Evolutionary conservation across 2,329 filamentous ascomycete species (phyloP), one percentile per base, ranked within the genome.

Genomic region (Monilinia aucupariae): DNA sequence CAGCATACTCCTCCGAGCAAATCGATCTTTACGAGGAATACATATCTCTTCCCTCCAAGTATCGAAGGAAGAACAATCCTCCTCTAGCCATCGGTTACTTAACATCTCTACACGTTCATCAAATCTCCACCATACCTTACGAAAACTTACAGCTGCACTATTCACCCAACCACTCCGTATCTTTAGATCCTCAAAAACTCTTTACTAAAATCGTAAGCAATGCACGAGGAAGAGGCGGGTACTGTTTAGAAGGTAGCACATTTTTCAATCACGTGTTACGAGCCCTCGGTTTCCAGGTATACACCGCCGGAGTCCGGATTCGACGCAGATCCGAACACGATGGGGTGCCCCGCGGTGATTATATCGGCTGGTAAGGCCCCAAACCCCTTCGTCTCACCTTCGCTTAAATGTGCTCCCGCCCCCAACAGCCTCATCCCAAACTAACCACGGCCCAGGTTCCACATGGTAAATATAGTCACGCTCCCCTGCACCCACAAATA

Each of bases 391-490:
- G 15, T 22, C 10, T 30, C 25, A 12, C 45, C 30, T 49, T 51
- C 22, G 37, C 52, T 45, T n/a, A 30, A 37, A 9, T 5, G 3
- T 5, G 3, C 39, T 15, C 39, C 3, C 39, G 4, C 34, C 34
- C 34, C 2, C 17, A n/a, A 10, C 39, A 47, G 17, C 30, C 7
- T 30, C 15, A 20, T 39, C 17, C 22, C 2, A 25, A 13, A 12
- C 34, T 37, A 62, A 55, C 43, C 4, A 1, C 32, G n/a, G n/a
- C 7, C 32, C 61, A 79, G 77, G 74, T 76, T 79, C 17, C 85
- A 89, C 72, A 82, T 88, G 70, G 78, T 87, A 52, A 82, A 85
- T 68, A 83, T 88, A 59, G 79, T 87, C 49, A 81, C 78, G 3
- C 64, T 72, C 1, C 76, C 89, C 41, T 74, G 77, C 7, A 76